Evolutionary conservation across 2,329 filamentous ascomycete genomes (phyloP).

Genomic region (Colletotrichum sp.): DNA sequence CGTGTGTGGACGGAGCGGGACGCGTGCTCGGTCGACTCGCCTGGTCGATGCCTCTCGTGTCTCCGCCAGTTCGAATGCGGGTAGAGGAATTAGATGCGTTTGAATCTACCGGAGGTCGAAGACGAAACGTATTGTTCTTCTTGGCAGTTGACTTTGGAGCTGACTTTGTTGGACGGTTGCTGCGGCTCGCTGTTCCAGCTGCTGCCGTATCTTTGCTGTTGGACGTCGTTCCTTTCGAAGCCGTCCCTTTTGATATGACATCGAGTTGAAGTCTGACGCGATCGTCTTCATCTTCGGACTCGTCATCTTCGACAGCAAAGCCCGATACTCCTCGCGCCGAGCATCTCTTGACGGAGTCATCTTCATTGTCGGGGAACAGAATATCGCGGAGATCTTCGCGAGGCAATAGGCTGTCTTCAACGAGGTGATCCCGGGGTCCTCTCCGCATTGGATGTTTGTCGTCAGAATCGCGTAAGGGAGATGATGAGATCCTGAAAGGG

Average conservation of each 20-base stretch:
- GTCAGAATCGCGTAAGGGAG: background rate
- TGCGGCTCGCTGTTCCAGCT: background rate
- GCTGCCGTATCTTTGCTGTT: background rate
- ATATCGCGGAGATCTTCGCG: background rate
- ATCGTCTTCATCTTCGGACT: background rate
- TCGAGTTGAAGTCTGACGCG: background rate
- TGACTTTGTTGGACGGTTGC: background rate
- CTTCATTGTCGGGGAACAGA: background rate
- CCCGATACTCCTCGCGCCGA: background rate
- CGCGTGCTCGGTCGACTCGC: background rate
- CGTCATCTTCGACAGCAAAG: background rate
- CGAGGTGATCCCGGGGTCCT: background rate
- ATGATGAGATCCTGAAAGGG: background rate
- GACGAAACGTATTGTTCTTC: background rate
- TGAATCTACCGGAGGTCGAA: background rate
- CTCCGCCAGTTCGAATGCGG: background rate
- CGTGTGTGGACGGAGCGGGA: background rate
- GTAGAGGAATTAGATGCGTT: background rate
- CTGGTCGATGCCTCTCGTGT: background rate
- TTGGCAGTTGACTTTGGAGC: background rate
- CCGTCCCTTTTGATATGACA: background rate
- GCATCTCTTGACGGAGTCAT: background rate
- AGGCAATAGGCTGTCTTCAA: background rate
- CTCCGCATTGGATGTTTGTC: background rate
- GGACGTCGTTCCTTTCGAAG: background rate